These are phyloP conservation scores for Maudiozyma barnettii DNA, from an alignment of 805 yeast genomes.

Conservation along the genomic window DNA sequence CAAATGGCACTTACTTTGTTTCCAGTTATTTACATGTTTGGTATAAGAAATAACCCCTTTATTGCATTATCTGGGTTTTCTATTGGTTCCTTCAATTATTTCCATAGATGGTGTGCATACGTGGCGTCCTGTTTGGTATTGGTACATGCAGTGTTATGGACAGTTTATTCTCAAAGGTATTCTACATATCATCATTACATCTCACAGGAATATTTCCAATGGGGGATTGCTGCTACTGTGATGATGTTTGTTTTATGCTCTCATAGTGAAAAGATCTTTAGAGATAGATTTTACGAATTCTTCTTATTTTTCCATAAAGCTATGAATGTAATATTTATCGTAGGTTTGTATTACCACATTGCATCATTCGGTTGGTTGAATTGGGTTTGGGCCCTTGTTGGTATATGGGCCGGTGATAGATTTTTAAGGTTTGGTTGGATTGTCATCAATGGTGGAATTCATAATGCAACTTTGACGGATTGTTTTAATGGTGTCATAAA, in stretches of 20 bases:
- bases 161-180: constrained; percentile 30
- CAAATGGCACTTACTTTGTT: constrained; percentile 41
- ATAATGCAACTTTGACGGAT: constrained; percentile 17
- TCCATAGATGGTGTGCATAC: constrained; percentile 62
- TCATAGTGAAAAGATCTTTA: constrained; percentile 42
- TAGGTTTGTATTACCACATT: constrained; percentile 52
- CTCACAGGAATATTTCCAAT: constrained; percentile 35
- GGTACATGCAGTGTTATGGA: constrained; percentile 51
- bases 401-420: constrained; percentile 45
- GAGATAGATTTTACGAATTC: constrained; percentile 49
- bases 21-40: constrained; percentile 54
- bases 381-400: constrained; percentile 37
- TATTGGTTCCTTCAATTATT: constrained; percentile 47
- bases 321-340: constrained; percentile 44
- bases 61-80: constrained; percentile 53
- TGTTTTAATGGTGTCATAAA: constrained; percentile 32
- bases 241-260: constrained; percentile 36
- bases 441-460: constrained; percentile 21
- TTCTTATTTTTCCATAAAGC: constrained; percentile 51
- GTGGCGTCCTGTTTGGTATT: constrained; percentile 39
- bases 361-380: constrained; percentile 43
- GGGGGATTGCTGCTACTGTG: constrained; percentile 42
- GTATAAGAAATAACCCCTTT: constrained; percentile 65
- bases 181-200: constrained; percentile 34
- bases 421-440: constrained; percentile 36